These are phyloP conservation scores for Tulasnella calospora DNA, from an alignment of 768 basidiomycete genomes.

Conservation along the genomic window DNA sequence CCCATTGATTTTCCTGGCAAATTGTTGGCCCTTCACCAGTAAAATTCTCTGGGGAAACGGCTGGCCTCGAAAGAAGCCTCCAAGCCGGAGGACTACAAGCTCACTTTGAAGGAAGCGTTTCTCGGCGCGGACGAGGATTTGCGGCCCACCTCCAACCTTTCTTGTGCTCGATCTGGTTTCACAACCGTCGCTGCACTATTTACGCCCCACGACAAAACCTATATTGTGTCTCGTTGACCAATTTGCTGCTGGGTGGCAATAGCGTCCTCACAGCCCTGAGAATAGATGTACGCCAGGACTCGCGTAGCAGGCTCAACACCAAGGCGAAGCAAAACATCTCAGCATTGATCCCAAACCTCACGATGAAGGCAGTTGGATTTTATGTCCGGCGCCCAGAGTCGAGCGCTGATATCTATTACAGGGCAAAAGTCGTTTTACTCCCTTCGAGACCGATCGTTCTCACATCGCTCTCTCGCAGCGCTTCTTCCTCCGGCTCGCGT, in stretches of 20 bases:
- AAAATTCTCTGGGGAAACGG: conserved; percentile 70
- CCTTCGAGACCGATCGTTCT: no score
- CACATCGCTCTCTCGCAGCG: not conserved
- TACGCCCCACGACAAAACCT: conserved; percentile 70
- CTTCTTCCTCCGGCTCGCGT: not conserved
- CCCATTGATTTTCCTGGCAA: not conserved
- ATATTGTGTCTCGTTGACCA: conserved; percentile 55
- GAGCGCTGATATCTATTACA: conserved; percentile 35
- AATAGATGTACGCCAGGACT: conserved; percentile 97
- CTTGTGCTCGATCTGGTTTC: conserved; percentile 89
- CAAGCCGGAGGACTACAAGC: conserved; percentile 60
- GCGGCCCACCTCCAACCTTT: conserved; percentile 76
- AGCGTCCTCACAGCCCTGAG: conserved; percentile 6
- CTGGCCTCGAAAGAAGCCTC: conserved; percentile 68
- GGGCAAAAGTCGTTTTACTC: conserved; percentile 76
- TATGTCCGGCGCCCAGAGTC: conserved; percentile 3
- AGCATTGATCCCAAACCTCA: conserved; percentile 96
- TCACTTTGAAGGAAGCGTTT: conserved; percentile 82
- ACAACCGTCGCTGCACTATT: conserved; percentile 88
- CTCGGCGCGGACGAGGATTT: conserved; percentile 93
- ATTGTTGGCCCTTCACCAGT: no score
- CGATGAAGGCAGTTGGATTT: conserved; percentile 57
- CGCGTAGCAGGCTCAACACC: conserved; percentile 77
- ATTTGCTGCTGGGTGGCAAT: not conserved
- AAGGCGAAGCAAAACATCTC: conserved; percentile 80